Evolutionary conservation across 2,329 filamentous ascomycete species (phyloP), one percentile per base, ranked within the genome.

Genomic region (Phyllosticta capitalensis): DNA sequence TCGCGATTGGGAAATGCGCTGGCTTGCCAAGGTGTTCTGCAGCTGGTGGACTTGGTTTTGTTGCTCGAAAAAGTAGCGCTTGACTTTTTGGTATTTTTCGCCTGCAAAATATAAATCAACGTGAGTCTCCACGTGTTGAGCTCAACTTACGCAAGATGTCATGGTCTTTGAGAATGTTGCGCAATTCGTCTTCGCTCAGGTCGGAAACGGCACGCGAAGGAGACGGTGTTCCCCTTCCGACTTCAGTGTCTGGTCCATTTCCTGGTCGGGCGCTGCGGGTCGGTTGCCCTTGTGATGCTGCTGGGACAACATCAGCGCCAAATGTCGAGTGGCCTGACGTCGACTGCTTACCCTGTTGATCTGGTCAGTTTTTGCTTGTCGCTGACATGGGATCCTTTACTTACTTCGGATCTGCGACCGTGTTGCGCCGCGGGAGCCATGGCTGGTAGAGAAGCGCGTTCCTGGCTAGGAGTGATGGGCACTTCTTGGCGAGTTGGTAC

Each of bases 61-160:
- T 67, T 95, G 87, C 64, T 97, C 94, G 72, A 97, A 97, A 72
- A 96, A 99, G 67, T 96, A 89, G 59, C 91, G 86, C 78, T 99
- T 99, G 61, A 99, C 92, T 71, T 96, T 96, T 72, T 95, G 95
- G 72, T 99, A 99, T 77, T 99, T 99, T 65, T 84, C 85, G 69
- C 94, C 92, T 96, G 56, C 61, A 52, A 28, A 28, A 45, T 30
- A 56, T 64, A 54, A 61, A 60, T 38, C 51, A 60, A 5, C 22
- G 50, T 52, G 24, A 30, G 12, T 24, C 49, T n/a, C n/a, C n/a
- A n/a, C n/a, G n/a, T n/a, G n/a, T n/a, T n/a, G n/a, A n/a, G n/a
- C 45, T 17, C 9, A 7, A 9, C 9, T 72, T 69, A 80, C 78
- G 75, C 62, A 80, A 66, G 60, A 79, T 74, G 54, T 79, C 78